Evolutionary conservation across 148 eudicot species (phyloP), one percentile per base, ranked within the genome.

Genomic region (Persicaria tinctoria): DNA sequence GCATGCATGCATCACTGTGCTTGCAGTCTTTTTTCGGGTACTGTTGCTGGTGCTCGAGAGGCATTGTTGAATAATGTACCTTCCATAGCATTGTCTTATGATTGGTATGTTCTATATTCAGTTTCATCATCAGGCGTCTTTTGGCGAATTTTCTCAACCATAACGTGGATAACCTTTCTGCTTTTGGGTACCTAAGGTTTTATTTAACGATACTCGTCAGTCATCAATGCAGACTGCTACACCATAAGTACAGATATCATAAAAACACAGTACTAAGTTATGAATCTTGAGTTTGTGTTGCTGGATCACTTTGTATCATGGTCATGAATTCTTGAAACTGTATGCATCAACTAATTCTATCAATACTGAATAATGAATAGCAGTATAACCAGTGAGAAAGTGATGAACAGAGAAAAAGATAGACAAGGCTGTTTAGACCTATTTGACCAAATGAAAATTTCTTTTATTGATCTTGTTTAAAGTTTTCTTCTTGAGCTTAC

Each of bases 21-120:
- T 76, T 74, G 82, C 88, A 94, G 98, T 80, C 84, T 94, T 77
- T 87, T 87, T 83, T 94, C 98, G 51, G 98, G 98, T 76, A 94
- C 98, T 32, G 98, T 94, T 1, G 98, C 91, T 66, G 98, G 98
- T 70, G 98, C 98, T 76, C 91, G 98, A 41, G 96, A 94, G 81
- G 97, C 97, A 66, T 94, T 86, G 73, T 86, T 94, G 69, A 75
- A 82, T 51, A 86, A 85, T 46, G 63, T 94, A 76, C 97, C 97
- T 74, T 71, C 96, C 32, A 81, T 94, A 63, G 90, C 98, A 72
- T 50, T 94, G 57, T 94, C 98, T 16, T 91, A 94, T 84, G 89
- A 94, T 50, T 94, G 98, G 98, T 94, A 85, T 9, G 86, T 66
- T 57, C 63, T 17, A 63, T 63, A 3, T 27, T 63, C 69, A 63